A percentile compares a stretch with the other conserved stretches of the same genome.
These are phyloP conservation scores for Pichia sp. DNA, from an alignment of 1,139 yeast genomes.

Conservation along the genomic window DNA sequence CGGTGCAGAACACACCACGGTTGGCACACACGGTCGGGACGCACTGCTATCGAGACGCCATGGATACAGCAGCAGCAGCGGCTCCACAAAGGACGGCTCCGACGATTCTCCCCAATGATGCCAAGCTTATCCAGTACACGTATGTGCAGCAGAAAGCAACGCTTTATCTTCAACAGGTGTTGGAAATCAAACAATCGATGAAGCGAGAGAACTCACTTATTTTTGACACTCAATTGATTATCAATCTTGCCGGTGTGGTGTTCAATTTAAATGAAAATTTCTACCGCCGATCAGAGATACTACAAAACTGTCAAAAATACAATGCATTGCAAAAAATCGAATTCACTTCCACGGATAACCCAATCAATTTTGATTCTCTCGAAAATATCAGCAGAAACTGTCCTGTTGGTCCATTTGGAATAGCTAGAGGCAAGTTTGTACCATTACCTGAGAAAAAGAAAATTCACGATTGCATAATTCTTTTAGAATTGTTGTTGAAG, in stretches of 20 bases:
- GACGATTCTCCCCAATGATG: slow-evolving; percentile 15
- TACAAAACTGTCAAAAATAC: slow-evolving; percentile 37
- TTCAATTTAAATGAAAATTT: slow-evolving; percentile 47
- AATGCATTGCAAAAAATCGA: slow-evolving; percentile 33
- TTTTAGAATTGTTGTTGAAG: slow-evolving; percentile 32
- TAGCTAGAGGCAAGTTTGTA: slow-evolving; percentile 4
- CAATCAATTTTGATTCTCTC: slow-evolving; percentile 29
- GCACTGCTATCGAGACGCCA: too few relatives aligned
- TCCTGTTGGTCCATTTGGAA: slow-evolving; percentile 10
- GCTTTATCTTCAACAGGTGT: slow-evolving; percentile 18
- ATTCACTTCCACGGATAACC: slow-evolving; percentile 23
- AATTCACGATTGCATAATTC: slow-evolving; percentile 33
- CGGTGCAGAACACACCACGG: too few relatives aligned
- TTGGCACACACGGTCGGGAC: too few relatives aligned
- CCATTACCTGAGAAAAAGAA: slow-evolving; percentile 22
- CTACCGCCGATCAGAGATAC: slow-evolving; percentile 35
- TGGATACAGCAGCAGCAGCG: too few relatives aligned
- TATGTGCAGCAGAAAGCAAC: slow-evolving; percentile 28
- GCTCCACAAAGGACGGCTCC: too few relatives aligned
- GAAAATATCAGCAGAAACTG: slow-evolving; percentile 21
- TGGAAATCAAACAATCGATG: slow-evolving; percentile 19
- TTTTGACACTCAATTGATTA: slow-evolving; percentile 28
- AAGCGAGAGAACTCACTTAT: slow-evolving; percentile 12
- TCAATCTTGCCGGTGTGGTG: slow-evolving; percentile 36
- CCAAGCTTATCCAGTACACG: slow-evolving; percentile 28